phyloP scores from a whole-genome alignment of 2,329 filamentous ascomycete species.

The Fusarium cicatricum region DNA sequence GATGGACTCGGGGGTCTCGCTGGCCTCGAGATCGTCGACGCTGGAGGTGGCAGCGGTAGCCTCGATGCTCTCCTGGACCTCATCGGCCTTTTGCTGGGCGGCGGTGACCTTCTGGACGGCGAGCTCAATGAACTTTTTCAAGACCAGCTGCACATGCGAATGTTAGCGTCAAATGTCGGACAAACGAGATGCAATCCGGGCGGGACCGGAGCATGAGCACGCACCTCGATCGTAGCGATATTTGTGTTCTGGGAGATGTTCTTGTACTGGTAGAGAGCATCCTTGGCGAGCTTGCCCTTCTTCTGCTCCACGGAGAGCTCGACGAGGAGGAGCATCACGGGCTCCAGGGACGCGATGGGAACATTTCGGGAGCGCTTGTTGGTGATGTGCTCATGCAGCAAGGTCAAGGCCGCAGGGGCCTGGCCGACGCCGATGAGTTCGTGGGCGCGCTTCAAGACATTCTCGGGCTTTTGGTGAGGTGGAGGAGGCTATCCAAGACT shows the following conservation, averaged over 20 bases:
- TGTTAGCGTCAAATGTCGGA: conserved; percentile 31
- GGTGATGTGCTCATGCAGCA: conserved; percentile 99
- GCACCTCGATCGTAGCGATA: conserved; percentile 93
- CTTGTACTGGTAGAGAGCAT: conserved; percentile 99
- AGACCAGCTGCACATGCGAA: conserved; percentile 69
- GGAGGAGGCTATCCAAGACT: conserved; percentile 77
- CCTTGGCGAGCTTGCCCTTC: conserved; percentile 98
- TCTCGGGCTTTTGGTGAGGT: conserved; percentile 97
- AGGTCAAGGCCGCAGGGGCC: conserved; percentile 86
- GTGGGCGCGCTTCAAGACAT: conserved; percentile 97
- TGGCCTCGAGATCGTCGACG: conserved; percentile 95
- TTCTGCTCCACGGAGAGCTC: conserved; percentile 96
- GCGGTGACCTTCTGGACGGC: conserved; percentile 96
- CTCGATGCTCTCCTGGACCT: conserved; percentile 89
- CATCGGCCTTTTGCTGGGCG: conserved; percentile 94
- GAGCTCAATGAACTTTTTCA: conserved; percentile 98
- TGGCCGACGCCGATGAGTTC: conserved; percentile 99
- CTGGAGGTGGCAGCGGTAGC: conserved; percentile 70
- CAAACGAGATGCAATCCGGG: conserved; percentile 1
- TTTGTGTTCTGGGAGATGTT: conserved; percentile 99
- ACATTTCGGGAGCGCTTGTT: conserved; percentile 98
- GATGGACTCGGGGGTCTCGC: conserved; percentile 97
- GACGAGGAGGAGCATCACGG: conserved; percentile 97
- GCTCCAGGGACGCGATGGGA: conserved; percentile 94
- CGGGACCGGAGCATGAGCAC: conserved; percentile 26